A percentile compares a stretch with the other conserved stretches of the same genome.
Evolutionary conservation across 75 land plant genomes (phyloP).

Genomic region (Pinus taeda): DNA sequence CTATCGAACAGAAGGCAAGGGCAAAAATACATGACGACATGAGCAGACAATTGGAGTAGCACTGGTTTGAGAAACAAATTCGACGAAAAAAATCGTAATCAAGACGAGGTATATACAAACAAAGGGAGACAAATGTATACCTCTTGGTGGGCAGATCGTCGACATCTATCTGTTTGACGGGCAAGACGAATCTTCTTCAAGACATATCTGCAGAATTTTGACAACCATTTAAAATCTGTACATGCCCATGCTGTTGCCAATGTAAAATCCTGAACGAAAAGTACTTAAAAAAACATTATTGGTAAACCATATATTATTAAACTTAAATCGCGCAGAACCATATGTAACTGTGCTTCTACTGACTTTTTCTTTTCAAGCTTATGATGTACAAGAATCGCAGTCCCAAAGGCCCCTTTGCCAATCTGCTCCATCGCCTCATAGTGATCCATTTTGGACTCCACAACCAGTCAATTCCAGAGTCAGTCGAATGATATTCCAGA

Average conservation of each 20-base stretch:
- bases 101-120: neutral
- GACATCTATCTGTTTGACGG: constrained; percentile 74
- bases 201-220: constrained; percentile 38
- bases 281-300: no score
- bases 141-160: constrained; percentile 86
- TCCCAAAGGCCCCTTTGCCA: constrained; percentile 95
- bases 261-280: neutral
- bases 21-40: neutral
- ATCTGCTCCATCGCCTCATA: constrained; percentile 95
- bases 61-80: neutral
- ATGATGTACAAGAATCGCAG: constrained; percentile 94
- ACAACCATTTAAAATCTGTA: neutral
- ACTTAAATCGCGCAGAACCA: neutral
- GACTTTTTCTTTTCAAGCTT: constrained; percentile 90
- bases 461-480: neutral
- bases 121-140: constrained; percentile 14
- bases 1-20: neutral
- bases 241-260: neutral
- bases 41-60: no score
- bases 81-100: neutral
- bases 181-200: constrained; percentile 85
- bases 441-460: constrained; percentile 67
- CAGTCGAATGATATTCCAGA: no score
- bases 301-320: neutral
- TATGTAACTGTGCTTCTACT: constrained; percentile 1